These are phyloP conservation scores for Aspergillus bridgeri DNA, from an alignment of 495 filamentous ascomycete genomes.

Conservation along the genomic window DNA sequence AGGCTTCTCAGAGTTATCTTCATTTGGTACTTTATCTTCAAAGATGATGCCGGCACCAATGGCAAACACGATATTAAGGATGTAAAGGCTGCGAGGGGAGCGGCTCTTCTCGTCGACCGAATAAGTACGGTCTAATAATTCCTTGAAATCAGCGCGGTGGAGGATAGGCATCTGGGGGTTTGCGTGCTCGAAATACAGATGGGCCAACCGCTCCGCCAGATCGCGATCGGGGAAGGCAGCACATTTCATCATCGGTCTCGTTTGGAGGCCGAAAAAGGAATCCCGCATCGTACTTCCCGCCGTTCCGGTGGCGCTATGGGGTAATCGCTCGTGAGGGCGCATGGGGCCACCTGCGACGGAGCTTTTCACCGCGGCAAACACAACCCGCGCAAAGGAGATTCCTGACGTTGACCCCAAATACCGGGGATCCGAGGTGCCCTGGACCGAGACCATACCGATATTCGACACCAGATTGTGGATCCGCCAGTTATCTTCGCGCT, in stretches of 20 bases:
- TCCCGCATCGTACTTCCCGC: slow-evolving; percentile 80
- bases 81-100: slow-evolving; percentile 80
- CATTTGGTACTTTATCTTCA: slow-evolving; percentile 52
- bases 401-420: slow-evolving; percentile 85
- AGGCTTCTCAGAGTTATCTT: slow-evolving; percentile 31
- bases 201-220: slow-evolving; percentile 66
- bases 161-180: slow-evolving; percentile 94
- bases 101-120: slow-evolving; percentile 61
- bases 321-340: slow-evolving; percentile 45
- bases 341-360: slow-evolving; percentile 57
- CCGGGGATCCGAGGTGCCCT: slow-evolving; percentile 71
- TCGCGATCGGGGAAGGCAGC: slow-evolving; percentile 79
- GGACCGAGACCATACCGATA: slow-evolving; percentile 71
- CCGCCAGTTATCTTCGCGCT: slow-evolving; percentile 57
- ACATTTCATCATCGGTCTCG: slow-evolving; percentile 78
- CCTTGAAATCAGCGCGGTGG: slow-evolving; percentile 82
- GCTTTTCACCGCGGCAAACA: slow-evolving; percentile 90
- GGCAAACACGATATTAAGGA: slow-evolving; percentile 96
- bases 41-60: slow-evolving; percentile 93
- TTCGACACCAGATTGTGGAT: slow-evolving; percentile 73
- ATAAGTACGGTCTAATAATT: slow-evolving; percentile 78
- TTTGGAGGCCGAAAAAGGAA: slow-evolving; percentile 92
- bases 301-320: slow-evolving; percentile 43
- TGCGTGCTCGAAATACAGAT: slow-evolving; percentile 90
- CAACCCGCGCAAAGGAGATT: slow-evolving; percentile 90